A percentile compares a stretch with the other conserved stretches of the same genome.
phyloP scores from a whole-genome alignment of 2,329 filamentous ascomycete species.

The Scolecobasidium constrictum region DNA sequence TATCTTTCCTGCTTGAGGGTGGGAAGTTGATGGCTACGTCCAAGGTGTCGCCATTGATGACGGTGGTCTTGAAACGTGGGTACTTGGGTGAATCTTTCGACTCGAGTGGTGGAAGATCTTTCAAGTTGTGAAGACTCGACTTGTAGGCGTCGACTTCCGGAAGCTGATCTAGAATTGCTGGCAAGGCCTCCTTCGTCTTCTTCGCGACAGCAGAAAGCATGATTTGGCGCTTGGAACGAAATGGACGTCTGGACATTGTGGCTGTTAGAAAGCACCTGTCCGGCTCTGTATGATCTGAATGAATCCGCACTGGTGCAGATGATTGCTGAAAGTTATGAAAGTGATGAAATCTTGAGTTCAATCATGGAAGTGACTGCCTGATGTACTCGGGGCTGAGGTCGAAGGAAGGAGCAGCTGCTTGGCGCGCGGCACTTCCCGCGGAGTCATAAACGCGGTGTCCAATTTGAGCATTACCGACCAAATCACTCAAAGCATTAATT shows the following conservation, averaged over 20 bases:
- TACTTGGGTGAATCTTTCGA: not conserved
- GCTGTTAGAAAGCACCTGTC: not conserved
- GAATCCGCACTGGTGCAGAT: no score
- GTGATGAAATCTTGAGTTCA: not conserved
- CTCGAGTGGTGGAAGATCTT: not conserved
- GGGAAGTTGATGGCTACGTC: constrained; percentile 20
- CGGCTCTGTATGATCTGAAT: no score
- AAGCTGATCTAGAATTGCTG: not conserved
- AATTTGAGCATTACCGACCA: no score
- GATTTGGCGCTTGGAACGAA: not conserved
- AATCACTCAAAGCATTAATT: no score
- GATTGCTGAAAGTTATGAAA: not conserved
- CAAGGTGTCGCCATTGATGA: constrained; percentile 22
- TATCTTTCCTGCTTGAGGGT: not conserved
- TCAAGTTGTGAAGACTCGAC: not conserved
- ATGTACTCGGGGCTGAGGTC: not conserved
- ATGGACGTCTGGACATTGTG: not conserved
- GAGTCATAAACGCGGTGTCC: no score
- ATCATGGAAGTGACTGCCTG: not conserved
- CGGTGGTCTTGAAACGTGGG: constrained; percentile 14
- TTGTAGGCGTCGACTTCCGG: constrained; percentile 1
- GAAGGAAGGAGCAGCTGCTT: no score
- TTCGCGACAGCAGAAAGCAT: constrained; percentile 8
- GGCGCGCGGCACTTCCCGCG: no score
- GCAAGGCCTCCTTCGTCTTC: constrained; percentile 13